These are phyloP conservation scores for Posidonia australis DNA, from an alignment of 106 monocot genomes.

Conservation along the genomic window DNA sequence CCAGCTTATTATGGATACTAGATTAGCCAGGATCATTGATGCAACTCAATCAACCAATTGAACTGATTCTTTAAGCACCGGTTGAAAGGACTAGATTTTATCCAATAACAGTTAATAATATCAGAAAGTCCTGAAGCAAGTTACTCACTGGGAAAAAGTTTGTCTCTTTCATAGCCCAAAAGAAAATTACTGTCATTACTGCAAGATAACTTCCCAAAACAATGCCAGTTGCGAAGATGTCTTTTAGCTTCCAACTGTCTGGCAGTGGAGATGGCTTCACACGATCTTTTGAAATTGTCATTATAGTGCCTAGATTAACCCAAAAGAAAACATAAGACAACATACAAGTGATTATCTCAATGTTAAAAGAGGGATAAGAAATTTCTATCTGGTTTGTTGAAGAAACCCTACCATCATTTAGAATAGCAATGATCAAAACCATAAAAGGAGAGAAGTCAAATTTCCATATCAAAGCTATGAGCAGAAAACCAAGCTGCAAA, in stretches of 20 bases:
- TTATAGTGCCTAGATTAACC: constrained; percentile 86
- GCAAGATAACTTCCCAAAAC: constrained; percentile 66
- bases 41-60: no score
- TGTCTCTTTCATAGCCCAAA: constrained; percentile 72
- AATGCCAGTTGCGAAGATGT: constrained; percentile 84
- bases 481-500: constrained; percentile 66
- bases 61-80: no score
- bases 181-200: constrained; percentile 87
- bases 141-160: constrained; percentile 60
- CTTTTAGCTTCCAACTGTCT: constrained; percentile 88
- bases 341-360: background rate
- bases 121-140: background rate
- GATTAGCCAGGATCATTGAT: no score
- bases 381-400: background rate
- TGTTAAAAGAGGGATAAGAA: background rate
- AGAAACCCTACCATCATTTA: constrained; percentile 54
- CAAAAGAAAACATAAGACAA: background rate
- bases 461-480: constrained; percentile 86
- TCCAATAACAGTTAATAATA: background rate
- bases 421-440: constrained; percentile 93
- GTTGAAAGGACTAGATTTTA: no score
- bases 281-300: constrained; percentile 91
- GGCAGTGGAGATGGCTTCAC: constrained; percentile 85
- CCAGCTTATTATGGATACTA: no score
- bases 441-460: constrained; percentile 94